Evolutionary conservation across 2,329 filamentous ascomycete genomes (phyloP), one percentile per base, ranked within the genome.

Genomic region (Arthrinium puccinioides): DNA sequence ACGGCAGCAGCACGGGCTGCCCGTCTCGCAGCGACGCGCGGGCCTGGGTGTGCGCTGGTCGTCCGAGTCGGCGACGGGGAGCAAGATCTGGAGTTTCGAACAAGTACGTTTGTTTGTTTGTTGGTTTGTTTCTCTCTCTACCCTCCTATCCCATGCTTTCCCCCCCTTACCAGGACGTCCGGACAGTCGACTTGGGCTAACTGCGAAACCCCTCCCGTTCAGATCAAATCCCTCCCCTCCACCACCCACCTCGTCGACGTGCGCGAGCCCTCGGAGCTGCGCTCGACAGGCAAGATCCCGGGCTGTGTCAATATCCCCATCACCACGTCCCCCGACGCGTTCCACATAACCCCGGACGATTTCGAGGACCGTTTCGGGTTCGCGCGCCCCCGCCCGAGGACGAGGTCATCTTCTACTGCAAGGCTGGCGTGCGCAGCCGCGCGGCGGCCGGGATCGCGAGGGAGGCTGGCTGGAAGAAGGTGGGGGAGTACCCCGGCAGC

Each of bases 321-420:
- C 44, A 75, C 71, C 7, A 82, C 80, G 6, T 72, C 79, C 28
- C 81, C 88, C 1, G 88, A 96, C 59, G 82, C 82, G 41, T 80
- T 94, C 52, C 83, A 88, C 59, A 72, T 96, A 7, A 58, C 70
- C 0, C 69, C 72, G 1, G 83, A 86, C 10, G 88, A 95, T 45
- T 97, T 97, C 55, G 75, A 84, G 55, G 85, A 87, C 42, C 67
- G 82, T 13, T 89, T 87, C 60, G 89, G 87, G 4, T 94, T 84
- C 54, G 64, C 71, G 41, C 84, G 86, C 43, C 89, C 82, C 5
- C 9, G 10, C 3, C 32, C 15, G 44, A 36, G 14, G 36, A 27
- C 19, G 68, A 76, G 46, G 59, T 95, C 11, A 72, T 97, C 4
- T 92, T 97, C 53, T 97, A 95, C 61, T 98, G 92, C 65, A 94